Conservation (phyloP, 805 yeast species). For the Myxozyma neglecta region DNA sequence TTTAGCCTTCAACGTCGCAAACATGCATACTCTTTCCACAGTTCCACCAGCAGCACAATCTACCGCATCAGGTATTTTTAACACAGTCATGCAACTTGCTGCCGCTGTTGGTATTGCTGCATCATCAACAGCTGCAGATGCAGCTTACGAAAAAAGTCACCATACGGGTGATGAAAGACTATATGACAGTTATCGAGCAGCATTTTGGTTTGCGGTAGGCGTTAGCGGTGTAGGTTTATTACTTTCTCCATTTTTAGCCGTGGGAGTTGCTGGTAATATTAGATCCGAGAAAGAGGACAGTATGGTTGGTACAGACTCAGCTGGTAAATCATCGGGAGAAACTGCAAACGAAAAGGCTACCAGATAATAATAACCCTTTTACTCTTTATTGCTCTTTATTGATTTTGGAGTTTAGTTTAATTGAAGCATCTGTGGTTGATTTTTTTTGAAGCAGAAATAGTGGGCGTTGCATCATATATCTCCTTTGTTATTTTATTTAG, state of each 20-base stretch:
- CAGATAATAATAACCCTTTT: too few relatives aligned
- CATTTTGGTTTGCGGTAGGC: slow-evolving; percentile 20
- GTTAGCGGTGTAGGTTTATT: slow-evolving; percentile 33
- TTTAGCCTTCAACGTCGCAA: slow-evolving; percentile 49
- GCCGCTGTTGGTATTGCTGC: slow-evolving; percentile 48
- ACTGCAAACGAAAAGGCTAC: too few relatives aligned
- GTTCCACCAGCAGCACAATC: slow-evolving; percentile 46
- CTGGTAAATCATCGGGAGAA: too few relatives aligned
- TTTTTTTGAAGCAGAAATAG: too few relatives aligned
- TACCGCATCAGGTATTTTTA: slow-evolving; percentile 52
- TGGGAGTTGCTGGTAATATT: slow-evolving; percentile 38
- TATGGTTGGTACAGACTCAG: too few relatives aligned
- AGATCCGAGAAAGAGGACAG: too few relatives aligned
- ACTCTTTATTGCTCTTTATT: too few relatives aligned
- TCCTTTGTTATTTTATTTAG: too few relatives aligned
- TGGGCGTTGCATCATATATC: too few relatives aligned
- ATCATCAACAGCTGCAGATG: slow-evolving; percentile 43
- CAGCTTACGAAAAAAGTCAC: slow-evolving; percentile 32
- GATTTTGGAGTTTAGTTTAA: too few relatives aligned
- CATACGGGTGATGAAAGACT: neutral
- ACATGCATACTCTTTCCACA: slow-evolving; percentile 46
- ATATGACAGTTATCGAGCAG: slow-evolving; percentile 26
- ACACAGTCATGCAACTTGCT: slow-evolving; percentile 47
- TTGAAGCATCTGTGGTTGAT: too few relatives aligned
- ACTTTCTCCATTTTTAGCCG: slow-evolving; percentile 37